A percentile compares a stretch with the other conserved stretches of the same genome.
These are phyloP conservation scores for Plasmodium adleri DNA, from an alignment of 169 alveolate species.

Conservation along the genomic window DNA sequence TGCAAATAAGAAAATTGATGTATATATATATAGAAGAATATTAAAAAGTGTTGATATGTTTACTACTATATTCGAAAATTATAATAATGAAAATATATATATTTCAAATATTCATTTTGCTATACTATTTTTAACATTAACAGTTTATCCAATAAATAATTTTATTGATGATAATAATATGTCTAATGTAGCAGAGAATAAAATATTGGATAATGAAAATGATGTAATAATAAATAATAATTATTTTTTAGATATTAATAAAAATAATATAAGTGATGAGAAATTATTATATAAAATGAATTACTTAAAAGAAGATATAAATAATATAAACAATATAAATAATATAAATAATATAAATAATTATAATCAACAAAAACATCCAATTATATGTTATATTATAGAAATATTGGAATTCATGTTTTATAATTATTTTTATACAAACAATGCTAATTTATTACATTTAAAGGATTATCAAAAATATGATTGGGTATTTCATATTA, in stretches of 20 bases:
- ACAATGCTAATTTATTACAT: conserved; percentile 32
- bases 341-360: no score
- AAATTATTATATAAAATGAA: conserved; percentile 12
- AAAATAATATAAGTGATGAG: conserved; percentile 20
- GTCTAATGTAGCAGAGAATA: not conserved
- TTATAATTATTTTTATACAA: conserved; percentile 45
- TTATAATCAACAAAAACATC: not conserved
- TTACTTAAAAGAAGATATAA: conserved; percentile 14
- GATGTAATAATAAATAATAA: not conserved
- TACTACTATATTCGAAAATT: conserved; percentile 23
- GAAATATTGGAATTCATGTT: conserved; percentile 66
- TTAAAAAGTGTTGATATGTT: conserved; percentile 60
- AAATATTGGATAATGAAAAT: not conserved
- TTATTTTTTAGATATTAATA: conserved; percentile 15
- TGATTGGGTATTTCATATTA: conserved; percentile 4
- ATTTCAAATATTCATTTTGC: conserved; percentile 52
- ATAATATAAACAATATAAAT: not conserved
- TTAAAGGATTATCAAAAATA: not conserved
- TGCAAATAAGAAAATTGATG: conserved; percentile 26
- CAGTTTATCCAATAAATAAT: conserved; percentile 43
- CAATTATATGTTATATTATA: conserved; percentile 42
- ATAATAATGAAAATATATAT: not conserved
- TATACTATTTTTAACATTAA: conserved; percentile 23
- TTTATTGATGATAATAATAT: not conserved
- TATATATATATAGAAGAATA: conserved; percentile 43